These are phyloP conservation scores for Cudoniella acicularis DNA, from an alignment of 495 filamentous ascomycete genomes.

Conservation along the genomic window DNA sequence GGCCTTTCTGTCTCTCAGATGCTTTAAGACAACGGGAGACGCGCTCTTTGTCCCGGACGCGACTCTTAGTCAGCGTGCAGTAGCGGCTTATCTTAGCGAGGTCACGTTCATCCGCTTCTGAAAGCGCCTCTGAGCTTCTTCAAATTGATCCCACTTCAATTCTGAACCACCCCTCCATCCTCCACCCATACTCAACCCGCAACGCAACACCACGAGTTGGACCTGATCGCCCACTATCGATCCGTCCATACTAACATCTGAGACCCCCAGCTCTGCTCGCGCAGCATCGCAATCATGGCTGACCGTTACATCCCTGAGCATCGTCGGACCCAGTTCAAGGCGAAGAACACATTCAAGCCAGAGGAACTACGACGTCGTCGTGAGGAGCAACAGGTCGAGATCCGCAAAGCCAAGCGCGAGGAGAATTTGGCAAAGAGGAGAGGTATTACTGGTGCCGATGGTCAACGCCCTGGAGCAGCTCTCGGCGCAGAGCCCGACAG, in stretches of 20 bases:
- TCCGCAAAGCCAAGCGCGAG: slow-evolving; percentile 95
- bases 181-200: too few relatives aligned
- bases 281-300: slow-evolving; percentile 66
- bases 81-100: slow-evolving; percentile 11
- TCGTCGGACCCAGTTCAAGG: slow-evolving; percentile 98
- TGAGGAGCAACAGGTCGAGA: slow-evolving; percentile 98
- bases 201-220: slow-evolving; percentile 9
- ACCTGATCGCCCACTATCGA: slow-evolving; percentile 6
- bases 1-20: too few relatives aligned
- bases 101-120: slow-evolving; percentile 33
- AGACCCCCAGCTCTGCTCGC: slow-evolving; percentile 8
- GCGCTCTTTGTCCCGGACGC: slow-evolving; percentile 4
- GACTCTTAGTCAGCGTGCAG: slow-evolving; percentile 9
- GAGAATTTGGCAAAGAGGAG: slow-evolving; percentile 97
- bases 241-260: background rate
- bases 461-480: slow-evolving; percentile 75
- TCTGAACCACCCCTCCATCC: slow-evolving; percentile 22
- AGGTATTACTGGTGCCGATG: slow-evolving; percentile 79
- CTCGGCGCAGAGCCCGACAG: slow-evolving; percentile 88
- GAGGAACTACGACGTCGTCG: slow-evolving; percentile 98
- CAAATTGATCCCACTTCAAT: slow-evolving; percentile 32
- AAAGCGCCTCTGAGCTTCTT: slow-evolving; percentile 36
- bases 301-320: slow-evolving; percentile 99
- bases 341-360: slow-evolving; percentile 95
- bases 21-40: too few relatives aligned